phyloP scores from a whole-genome alignment of 371 early-diverging fungal genomes.

The Haplosporangium sp. region DNA sequence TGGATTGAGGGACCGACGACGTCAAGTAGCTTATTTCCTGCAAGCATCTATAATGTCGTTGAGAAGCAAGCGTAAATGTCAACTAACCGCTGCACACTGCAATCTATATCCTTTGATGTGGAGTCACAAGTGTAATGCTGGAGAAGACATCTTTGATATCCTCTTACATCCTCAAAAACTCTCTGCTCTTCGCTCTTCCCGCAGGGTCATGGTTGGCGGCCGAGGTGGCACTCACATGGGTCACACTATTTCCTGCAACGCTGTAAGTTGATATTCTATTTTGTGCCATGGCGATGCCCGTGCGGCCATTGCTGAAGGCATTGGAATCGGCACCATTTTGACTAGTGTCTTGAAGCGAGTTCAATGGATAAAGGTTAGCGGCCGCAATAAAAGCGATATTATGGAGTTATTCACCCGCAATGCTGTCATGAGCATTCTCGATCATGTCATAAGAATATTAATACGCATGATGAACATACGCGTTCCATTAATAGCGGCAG shows the following conservation, averaged over 20 bases:
- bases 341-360: neutral
- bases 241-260: conserved; percentile 32
- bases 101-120: too few species aligned
- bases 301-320: conserved; percentile 11
- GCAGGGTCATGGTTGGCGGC: conserved; percentile 30
- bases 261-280: conserved; percentile 52
- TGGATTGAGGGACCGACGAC: conserved; percentile 43
- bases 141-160: too few species aligned
- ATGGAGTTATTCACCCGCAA: too few species aligned
- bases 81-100: too few species aligned
- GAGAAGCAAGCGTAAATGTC: neutral
- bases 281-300: conserved; percentile 16
- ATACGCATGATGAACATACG: conserved; percentile 11
- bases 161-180: conserved; percentile 82
- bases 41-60: conserved; percentile 59
- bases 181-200: conserved; percentile 70
- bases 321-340: conserved; percentile 1
- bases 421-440: too few species aligned
- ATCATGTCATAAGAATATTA: too few species aligned
- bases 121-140: too few species aligned
- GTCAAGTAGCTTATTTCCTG: conserved; percentile 75
- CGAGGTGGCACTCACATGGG: conserved; percentile 47
- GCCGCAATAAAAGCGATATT: too few species aligned
- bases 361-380: too few species aligned
- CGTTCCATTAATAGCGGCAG: conserved; percentile 4